Conservation (phyloP, 2,329 filamentous ascomycete species). For the Lachnellula willkommii region DNA sequence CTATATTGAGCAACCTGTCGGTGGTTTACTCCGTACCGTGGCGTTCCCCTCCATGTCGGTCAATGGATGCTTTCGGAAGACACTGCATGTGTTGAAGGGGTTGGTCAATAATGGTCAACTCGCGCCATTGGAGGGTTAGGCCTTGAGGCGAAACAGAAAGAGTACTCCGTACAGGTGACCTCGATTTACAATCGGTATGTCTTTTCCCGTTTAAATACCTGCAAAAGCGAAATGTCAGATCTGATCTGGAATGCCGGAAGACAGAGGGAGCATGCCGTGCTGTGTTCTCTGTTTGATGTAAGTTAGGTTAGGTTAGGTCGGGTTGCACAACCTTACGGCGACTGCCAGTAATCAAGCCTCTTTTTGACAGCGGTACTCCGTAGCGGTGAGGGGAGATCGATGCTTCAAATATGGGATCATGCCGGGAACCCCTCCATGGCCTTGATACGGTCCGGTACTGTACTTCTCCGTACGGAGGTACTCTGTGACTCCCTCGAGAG, state of each 20-base stretch:
- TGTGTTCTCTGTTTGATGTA: neutral
- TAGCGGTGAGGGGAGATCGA: neutral
- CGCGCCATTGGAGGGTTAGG: neutral
- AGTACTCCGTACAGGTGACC: conserved; percentile 2
- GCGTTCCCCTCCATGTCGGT: neutral
- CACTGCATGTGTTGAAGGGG: neutral
- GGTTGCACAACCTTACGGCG: neutral
- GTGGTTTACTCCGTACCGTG: neutral
- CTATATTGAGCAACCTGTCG: neutral
- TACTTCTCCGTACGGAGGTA: too few relatives aligned
- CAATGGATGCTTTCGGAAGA: neutral
- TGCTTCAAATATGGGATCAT: neutral
- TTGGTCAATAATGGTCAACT: neutral
- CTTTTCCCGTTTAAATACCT: neutral
- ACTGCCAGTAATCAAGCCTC: neutral
- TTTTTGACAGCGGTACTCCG: neutral
- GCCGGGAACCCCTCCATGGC: neutral
- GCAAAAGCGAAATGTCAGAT: too few relatives aligned
- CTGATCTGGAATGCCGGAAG: neutral
- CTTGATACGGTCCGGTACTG: neutral
- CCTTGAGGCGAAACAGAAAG: neutral
- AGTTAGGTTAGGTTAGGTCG: neutral
- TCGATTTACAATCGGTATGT: neutral
- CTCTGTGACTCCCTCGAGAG: too few relatives aligned
- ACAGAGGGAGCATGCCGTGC: neutral